phyloP scores from a whole-genome alignment of 2,329 filamentous ascomycete species.

The Aspergillus sojae region DNA sequence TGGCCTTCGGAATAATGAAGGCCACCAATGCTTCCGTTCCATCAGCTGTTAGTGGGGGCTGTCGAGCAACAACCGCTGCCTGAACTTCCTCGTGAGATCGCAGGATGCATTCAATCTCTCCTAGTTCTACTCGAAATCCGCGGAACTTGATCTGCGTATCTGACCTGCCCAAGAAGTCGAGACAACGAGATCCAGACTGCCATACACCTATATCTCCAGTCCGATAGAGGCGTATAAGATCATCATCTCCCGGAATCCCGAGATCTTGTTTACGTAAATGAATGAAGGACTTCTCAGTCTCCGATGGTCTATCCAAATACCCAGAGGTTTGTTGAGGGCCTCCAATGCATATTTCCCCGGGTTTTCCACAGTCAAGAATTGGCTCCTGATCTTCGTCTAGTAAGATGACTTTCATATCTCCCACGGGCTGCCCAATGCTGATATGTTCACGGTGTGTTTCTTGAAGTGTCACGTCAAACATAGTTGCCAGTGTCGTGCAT shows the following conservation, averaged over 20 bases:
- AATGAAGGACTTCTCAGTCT: constrained; percentile 71
- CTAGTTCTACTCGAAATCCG: constrained; percentile 85
- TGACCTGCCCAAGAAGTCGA: constrained; percentile 71
- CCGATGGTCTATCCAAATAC: constrained; percentile 60
- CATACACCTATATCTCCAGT: constrained; percentile 65
- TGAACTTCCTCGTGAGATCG: not conserved
- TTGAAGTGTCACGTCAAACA: constrained; percentile 3
- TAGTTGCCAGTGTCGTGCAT: constrained; percentile 10
- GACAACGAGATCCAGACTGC: constrained; percentile 77
- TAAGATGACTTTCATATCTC: constrained; percentile 12
- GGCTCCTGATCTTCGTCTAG: constrained; percentile 4
- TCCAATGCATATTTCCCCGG: constrained; percentile 77
- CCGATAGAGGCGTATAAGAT: constrained; percentile 60
- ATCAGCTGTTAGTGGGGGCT: not conserved
- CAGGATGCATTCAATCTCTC: constrained; percentile 79
- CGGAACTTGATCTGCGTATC: constrained; percentile 88
- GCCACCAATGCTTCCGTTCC: not conserved
- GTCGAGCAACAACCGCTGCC: constrained; percentile 1
- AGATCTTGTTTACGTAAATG: not conserved
- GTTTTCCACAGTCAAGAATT: constrained; percentile 55
- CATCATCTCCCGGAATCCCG: not conserved
- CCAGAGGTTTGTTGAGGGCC: constrained; percentile 76
- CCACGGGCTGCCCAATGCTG: constrained; percentile 10
- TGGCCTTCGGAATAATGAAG: not conserved
- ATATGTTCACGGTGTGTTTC: constrained; percentile 10